Evolutionary conservation across 139 green algal genomes (phyloP).

Genomic region (Volvox africanus): DNA sequence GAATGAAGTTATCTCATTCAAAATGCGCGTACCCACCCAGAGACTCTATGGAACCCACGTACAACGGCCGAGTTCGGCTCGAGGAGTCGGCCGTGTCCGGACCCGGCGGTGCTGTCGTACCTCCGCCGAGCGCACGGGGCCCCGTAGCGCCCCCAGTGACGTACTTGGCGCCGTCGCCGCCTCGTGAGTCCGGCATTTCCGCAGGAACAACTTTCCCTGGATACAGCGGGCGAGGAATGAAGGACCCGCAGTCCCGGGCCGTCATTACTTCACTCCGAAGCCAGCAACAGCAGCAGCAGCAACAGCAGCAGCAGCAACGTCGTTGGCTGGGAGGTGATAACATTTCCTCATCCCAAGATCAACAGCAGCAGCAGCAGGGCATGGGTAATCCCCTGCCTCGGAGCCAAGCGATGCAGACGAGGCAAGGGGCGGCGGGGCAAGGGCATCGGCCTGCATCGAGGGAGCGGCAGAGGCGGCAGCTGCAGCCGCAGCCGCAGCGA

Average conservation of each 20-base stretch:
- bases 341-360: neutral
- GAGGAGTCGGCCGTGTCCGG: neutral
- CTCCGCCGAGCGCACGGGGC: neutral
- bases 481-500: neutral
- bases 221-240: neutral
- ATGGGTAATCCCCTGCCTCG: no score
- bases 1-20: neutral
- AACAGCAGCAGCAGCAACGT: neutral
- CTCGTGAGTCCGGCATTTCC: conserved; percentile 6
- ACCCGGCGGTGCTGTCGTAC: neutral
- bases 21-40: neutral
- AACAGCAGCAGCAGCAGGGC: neutral
- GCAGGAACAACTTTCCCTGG: conserved; percentile 1
- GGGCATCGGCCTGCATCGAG: neutral
- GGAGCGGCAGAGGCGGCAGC: neutral
- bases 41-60: conserved; percentile 6
- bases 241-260: no score
- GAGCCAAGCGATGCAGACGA: no score
- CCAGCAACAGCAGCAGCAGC: neutral
- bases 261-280: neutral
- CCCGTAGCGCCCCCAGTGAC: neutral
- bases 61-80: neutral
- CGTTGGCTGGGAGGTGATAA: no score
- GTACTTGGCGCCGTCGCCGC: neutral
- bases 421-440: no score